Evolutionary conservation across 768 basidiomycete genomes (phyloP).

Genomic region (Pleurotus cornucopiae): DNA sequence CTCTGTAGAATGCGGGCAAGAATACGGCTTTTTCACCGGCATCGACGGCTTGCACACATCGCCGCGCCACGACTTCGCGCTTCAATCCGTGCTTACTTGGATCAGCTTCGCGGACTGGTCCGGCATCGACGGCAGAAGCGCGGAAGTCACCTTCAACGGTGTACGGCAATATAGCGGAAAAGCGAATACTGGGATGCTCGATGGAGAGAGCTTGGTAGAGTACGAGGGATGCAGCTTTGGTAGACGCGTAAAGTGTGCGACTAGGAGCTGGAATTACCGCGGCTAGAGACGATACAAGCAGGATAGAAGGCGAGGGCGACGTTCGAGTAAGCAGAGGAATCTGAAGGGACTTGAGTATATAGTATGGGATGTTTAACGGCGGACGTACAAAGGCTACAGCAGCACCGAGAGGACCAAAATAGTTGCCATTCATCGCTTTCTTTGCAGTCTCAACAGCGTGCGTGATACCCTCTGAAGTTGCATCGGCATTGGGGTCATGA

Average conservation of each 20-base stretch:
- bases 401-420: conserved; percentile 62
- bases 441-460: conserved; percentile 51
- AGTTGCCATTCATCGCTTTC: conserved; percentile 61
- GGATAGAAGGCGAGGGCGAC: conserved; percentile 66
- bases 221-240: conserved; percentile 74
- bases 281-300: conserved; percentile 76
- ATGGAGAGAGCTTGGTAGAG: conserved; percentile 79
- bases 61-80: conserved; percentile 51
- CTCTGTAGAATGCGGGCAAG: conserved; percentile 43
- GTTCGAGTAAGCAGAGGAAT: conserved; percentile 69
- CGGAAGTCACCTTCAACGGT: conserved; percentile 79
- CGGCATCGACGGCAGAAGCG: conserved; percentile 69
- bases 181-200: conserved; percentile 68
- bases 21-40: conserved; percentile 51
- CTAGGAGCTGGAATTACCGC: conserved; percentile 83
- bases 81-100: conserved; percentile 58
- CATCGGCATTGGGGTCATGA: conserved; percentile 29
- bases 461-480: conserved; percentile 53
- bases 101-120: conserved; percentile 40
- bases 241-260: conserved; percentile 77
- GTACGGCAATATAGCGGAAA: conserved; percentile 58
- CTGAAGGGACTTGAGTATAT: conserved; percentile 31
- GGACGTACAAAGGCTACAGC: conserved; percentile 67
- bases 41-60: conserved; percentile 62
- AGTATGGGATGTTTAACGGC: neutral